Evolutionary conservation across 1,139 yeast species (phyloP), one percentile per base, ranked within the genome.

Genomic region (Scheffersomyces quercinus): DNA sequence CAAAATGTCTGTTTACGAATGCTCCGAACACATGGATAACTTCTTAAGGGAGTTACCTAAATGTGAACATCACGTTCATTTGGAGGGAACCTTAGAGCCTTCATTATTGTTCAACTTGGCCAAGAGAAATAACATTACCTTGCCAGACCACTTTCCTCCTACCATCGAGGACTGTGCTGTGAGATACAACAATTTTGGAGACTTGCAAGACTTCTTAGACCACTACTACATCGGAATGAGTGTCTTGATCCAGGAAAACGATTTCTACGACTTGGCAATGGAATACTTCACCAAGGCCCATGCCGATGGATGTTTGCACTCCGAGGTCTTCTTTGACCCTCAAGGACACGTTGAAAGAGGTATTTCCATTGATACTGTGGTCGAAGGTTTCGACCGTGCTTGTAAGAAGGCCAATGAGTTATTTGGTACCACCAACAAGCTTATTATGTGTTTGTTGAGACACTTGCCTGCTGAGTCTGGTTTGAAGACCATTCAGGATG

Each of bases 31-130:
- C 38, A 53, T 62, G 52, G 50, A 53, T 26, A 50, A 51, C 39
- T 86, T 85, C 62, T 73, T 86, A 43, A 67, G 64, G 35, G 89
- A 83, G 51, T 68, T 86, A 38, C 93, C 95, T 44, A 86, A 86
- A 62, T 86, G 93, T 70, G 95, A 86, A 62, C 93, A 86, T 58
- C 95, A 86, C 57, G 79, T 86, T 43, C 95, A 86, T 62, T 64
- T 86, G 41, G 95, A 86, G 68, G 95, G 95, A 31, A 86, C 95
- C 29, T 64, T 87, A 45, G 88, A 84, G 51, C 95, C 95, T 10
- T 77, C 77, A 36, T 70, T 86, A 32, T 67, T 87, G 46, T 84
- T 85, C 64, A 77, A 81, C 46, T 68, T 87, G 44, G 89, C 93
- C 1, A 55, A 68, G 52, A 75, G 85, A 64, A 81, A 83, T 58